phyloP scores from a whole-genome alignment of 768 basidiomycete genomes.

The Goffeauzyma gilvescens region DNA sequence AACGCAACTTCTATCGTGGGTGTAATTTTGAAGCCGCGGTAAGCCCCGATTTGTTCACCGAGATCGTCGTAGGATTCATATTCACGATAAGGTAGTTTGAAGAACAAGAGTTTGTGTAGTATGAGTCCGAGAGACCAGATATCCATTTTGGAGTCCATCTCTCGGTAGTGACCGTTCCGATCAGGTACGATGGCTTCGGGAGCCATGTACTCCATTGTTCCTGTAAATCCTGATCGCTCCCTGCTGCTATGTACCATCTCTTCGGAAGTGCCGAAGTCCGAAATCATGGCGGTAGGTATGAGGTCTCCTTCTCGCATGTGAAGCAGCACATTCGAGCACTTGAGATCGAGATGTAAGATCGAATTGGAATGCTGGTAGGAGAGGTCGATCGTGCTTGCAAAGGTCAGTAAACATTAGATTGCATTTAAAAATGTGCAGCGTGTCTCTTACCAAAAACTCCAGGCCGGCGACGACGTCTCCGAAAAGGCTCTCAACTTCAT shows the following conservation, averaged over 20 bases:
- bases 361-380: constrained; percentile 32
- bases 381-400: neutral
- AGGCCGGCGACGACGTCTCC: constrained; percentile 71
- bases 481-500: constrained; percentile 65
- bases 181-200: constrained; percentile 63
- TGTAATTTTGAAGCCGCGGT: constrained; percentile 44
- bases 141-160: constrained; percentile 71
- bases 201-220: constrained; percentile 79
- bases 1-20: constrained; percentile 41
- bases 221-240: constrained; percentile 74
- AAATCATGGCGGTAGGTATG: constrained; percentile 85
- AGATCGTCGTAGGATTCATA: constrained; percentile 48
- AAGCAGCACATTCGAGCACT: constrained; percentile 79
- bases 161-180: constrained; percentile 47
- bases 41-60: constrained; percentile 52
- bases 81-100: constrained; percentile 65
- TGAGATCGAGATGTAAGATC: constrained; percentile 80
- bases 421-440: neutral
- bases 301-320: constrained; percentile 75
- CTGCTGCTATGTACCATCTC: constrained; percentile 60
- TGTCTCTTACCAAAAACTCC: constrained; percentile 51
- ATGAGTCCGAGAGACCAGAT: constrained; percentile 96
- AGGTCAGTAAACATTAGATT: neutral
- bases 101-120: constrained; percentile 78
- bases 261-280: constrained; percentile 85